phyloP scores from a whole-genome alignment of 1,284 basidiomycete genomes.

The Calocybe gambosa region DNA sequence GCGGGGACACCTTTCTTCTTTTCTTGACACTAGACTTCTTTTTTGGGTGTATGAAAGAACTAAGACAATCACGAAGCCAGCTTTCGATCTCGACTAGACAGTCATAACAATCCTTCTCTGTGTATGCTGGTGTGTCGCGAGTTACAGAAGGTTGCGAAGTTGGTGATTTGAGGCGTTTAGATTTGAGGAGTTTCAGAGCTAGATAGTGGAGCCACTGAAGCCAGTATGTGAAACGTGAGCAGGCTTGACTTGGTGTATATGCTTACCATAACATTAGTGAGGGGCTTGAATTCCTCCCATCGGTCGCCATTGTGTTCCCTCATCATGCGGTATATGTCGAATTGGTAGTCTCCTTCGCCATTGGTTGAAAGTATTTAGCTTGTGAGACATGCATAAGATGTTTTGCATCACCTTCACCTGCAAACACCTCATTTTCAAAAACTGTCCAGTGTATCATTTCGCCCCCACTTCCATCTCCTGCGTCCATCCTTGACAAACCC shows the following conservation, averaged over 20 bases:
- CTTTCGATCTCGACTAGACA: constrained; percentile 52
- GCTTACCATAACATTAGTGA: constrained; percentile 86
- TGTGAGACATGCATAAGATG: not conserved
- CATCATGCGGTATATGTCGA: constrained; percentile 93
- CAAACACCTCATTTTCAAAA: constrained; percentile 77
- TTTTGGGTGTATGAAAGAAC: constrained; percentile 22
- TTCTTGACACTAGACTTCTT: constrained; percentile 32
- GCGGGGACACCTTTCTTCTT: constrained; percentile 30
- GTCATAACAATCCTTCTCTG: constrained; percentile 55
- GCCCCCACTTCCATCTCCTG: constrained; percentile 37
- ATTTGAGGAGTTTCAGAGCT: constrained; percentile 58
- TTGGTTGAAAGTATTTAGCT: not conserved
- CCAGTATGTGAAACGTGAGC: not conserved
- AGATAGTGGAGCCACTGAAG: constrained; percentile 84
- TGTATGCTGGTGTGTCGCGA: constrained; percentile 29
- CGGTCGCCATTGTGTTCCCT: constrained; percentile 45
- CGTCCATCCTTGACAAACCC: constrained; percentile 81
- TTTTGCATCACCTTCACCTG: constrained; percentile 59
- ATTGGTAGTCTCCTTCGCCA: constrained; percentile 78
- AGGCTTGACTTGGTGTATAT: not conserved
- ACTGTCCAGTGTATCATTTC: constrained; percentile 63
- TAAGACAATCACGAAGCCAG: constrained; percentile 39
- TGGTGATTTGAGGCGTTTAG: constrained; percentile 60
- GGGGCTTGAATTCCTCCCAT: constrained; percentile 73
- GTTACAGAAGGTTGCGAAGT: constrained; percentile 22